A percentile compares a stretch with the other conserved stretches of the same genome.
Evolutionary conservation across 352 stramenopile genomes (phyloP).

Genomic region (Globisporangium perplexum): DNA sequence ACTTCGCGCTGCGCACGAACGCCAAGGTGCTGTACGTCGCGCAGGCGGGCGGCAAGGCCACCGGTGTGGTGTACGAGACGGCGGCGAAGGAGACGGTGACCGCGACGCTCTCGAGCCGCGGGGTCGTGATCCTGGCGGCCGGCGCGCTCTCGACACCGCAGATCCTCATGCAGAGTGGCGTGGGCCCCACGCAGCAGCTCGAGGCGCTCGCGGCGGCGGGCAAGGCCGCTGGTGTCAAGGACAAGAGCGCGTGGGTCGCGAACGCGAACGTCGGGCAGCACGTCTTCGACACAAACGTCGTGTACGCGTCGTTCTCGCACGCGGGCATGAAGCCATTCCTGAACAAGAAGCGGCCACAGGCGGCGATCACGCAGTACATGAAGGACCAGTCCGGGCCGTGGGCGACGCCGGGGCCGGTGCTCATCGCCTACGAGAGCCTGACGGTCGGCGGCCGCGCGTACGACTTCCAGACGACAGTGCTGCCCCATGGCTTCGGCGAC

Average conservation of each 20-base stretch:
- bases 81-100: constrained; percentile 5
- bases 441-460: constrained; percentile 17
- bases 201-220: constrained; percentile 18
- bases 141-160: constrained; percentile 72
- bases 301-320: constrained; percentile 8
- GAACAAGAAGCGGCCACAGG: constrained; percentile 2
- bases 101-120: constrained; percentile 23
- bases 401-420: constrained; percentile 18
- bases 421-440: constrained; percentile 24
- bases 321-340: constrained; percentile 7
- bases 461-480: constrained; percentile 22
- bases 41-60: constrained; percentile 36
- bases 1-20: constrained; percentile 40
- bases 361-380: constrained; percentile 5
- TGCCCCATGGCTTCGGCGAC: constrained; percentile 22
- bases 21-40: constrained; percentile 43
- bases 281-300: constrained; percentile 13
- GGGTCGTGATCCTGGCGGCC: constrained; percentile 70
- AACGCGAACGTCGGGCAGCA: constrained; percentile 9
- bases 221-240: constrained; percentile 8
- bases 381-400: constrained; percentile 9
- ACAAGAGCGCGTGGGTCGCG: constrained; percentile 1
- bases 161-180: constrained; percentile 72
- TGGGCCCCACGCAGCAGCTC: constrained; percentile 59
- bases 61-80: constrained; percentile 39